Percentiles rank a stretch among this genome's conserved stretches.
Conservation (phyloP, 2,329 filamentous ascomycete species). For the Paecilomyces niveus region DNA sequence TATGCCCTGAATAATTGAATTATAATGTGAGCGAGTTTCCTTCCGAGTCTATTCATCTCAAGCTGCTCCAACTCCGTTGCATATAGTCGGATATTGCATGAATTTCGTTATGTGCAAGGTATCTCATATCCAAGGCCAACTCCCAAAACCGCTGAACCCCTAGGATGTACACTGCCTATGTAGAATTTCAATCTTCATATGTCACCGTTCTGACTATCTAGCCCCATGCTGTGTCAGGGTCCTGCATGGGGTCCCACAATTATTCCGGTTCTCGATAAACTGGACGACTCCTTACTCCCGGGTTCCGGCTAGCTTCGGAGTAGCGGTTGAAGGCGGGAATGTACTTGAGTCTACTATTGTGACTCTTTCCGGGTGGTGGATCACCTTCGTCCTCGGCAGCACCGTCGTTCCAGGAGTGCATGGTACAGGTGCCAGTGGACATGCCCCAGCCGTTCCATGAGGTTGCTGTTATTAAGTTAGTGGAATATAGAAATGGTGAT, state of each 20-base stretch:
- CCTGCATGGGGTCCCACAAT: neutral
- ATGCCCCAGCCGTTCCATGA: slow-evolving; percentile 74
- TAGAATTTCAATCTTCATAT: neutral
- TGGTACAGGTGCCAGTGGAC: slow-evolving; percentile 64
- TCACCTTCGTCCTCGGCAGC: slow-evolving; percentile 56
- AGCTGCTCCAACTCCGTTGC: neutral
- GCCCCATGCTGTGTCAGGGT: neutral
- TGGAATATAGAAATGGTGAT: slow-evolving; percentile 4
- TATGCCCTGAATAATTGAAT: neutral
- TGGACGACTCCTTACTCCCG: neutral
- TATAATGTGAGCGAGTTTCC: neutral
- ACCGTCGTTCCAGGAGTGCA: slow-evolving; percentile 71
- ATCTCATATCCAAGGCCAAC: neutral
- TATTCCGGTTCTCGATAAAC: neutral
- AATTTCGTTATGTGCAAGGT: neutral
- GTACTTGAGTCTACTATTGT: slow-evolving; percentile 53
- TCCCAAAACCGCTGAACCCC: neutral
- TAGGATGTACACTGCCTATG: neutral
- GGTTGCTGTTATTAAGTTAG: slow-evolving; percentile 51
- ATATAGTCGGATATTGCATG: neutral
- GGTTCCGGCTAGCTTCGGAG: slow-evolving; percentile 9
- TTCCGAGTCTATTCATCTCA: neutral
- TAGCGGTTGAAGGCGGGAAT: slow-evolving; percentile 38
- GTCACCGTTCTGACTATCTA: no score
- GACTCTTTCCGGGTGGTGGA: slow-evolving; percentile 51